A percentile compares a stretch with the other conserved stretches of the same genome.
Evolutionary conservation across 768 basidiomycete species (phyloP).

Genomic region (Butyriboletus loyo): DNA sequence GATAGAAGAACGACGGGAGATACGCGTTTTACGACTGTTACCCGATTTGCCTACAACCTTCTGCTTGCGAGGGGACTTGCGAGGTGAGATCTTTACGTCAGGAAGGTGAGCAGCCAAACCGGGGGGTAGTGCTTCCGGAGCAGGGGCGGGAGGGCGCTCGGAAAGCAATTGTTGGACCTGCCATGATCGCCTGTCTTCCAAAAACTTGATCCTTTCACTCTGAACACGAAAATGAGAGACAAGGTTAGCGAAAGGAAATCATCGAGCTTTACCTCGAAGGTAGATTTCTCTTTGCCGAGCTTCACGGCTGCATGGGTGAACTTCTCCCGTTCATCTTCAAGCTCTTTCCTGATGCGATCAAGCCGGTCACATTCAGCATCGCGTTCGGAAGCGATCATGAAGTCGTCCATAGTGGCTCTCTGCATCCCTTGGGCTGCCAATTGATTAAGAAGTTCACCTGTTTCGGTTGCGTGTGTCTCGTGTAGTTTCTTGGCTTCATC

Average conservation of each 20-base stretch:
- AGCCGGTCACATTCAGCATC: slow-evolving; percentile 57
- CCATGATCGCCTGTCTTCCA: slow-evolving; percentile 76
- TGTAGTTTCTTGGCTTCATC: slow-evolving; percentile 49
- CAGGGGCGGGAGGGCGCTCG: slow-evolving; percentile 46
- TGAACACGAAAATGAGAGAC: slow-evolving; percentile 26
- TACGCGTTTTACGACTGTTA: slow-evolving; percentile 40
- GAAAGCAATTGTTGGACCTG: slow-evolving; percentile 60
- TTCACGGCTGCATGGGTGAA: slow-evolving; percentile 63
- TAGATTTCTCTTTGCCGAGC: slow-evolving; percentile 61
- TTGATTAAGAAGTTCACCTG: slow-evolving; percentile 54
- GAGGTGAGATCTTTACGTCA: slow-evolving; percentile 39
- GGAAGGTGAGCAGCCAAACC: slow-evolving; percentile 24
- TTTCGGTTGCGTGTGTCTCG: slow-evolving; percentile 40
- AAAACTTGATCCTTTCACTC: slow-evolving; percentile 58
- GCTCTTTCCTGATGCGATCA: slow-evolving; percentile 48
- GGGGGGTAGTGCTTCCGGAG: slow-evolving; percentile 23
- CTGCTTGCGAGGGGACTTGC: slow-evolving; percentile 44
- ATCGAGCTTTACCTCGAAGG: slow-evolving; percentile 54
- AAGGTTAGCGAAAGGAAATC: background rate
- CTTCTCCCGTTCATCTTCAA: slow-evolving; percentile 63
- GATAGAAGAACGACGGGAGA: slow-evolving; percentile 46
- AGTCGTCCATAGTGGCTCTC: slow-evolving; percentile 38
- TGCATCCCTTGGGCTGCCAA: slow-evolving; percentile 42
- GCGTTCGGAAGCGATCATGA: slow-evolving; percentile 48
- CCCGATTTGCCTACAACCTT: slow-evolving; percentile 48